A percentile compares a stretch with the other conserved stretches of the same genome.
Conservation (phyloP, 2,329 filamentous ascomycete species). For the Calonectria pseudoturangicola region DNA sequence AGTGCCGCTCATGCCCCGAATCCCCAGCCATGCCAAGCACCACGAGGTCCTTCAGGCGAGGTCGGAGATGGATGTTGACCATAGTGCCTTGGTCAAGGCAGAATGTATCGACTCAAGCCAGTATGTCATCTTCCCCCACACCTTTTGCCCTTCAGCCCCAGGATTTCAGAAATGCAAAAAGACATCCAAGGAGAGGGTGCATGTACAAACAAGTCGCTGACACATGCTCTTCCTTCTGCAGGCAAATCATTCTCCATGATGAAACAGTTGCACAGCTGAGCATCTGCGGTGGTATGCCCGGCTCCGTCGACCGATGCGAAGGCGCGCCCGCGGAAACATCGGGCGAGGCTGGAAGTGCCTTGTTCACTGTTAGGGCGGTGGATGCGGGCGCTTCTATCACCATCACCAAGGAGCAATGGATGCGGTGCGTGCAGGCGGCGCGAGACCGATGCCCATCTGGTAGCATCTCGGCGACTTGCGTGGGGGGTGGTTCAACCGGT, state of each 20-base stretch:
- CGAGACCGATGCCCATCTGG: constrained; percentile 70
- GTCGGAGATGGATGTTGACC: constrained; percentile 62
- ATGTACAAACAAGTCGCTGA: constrained; percentile 36
- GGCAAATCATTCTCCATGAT: constrained; percentile 69
- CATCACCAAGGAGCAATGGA: constrained; percentile 71
- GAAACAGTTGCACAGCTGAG: constrained; percentile 67
- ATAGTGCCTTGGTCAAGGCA: constrained; percentile 62
- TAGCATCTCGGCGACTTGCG: constrained; percentile 67
- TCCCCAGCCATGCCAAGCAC: constrained; percentile 64
- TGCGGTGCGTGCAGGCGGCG: constrained; percentile 72
- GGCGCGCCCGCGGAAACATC: constrained; percentile 65
- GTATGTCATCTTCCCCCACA: constrained; percentile 53
- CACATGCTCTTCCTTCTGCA: constrained; percentile 32
- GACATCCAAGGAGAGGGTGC: background rate
- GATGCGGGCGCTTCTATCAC: constrained; percentile 68
- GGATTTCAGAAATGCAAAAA: background rate
- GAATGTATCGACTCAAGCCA: constrained; percentile 63
- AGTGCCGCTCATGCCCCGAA: constrained; percentile 55
- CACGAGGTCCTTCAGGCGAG: constrained; percentile 66
- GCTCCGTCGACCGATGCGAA: constrained; percentile 64
- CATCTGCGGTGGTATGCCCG: constrained; percentile 72
- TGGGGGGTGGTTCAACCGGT: constrained; percentile 67
- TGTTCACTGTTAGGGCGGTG: constrained; percentile 67
- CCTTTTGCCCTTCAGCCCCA: background rate
- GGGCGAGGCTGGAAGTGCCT: constrained; percentile 67